Evolutionary conservation across 2,329 filamentous ascomycete species (phyloP), one percentile per base, ranked within the genome.

Genomic region (Fonsecaea erecta): DNA sequence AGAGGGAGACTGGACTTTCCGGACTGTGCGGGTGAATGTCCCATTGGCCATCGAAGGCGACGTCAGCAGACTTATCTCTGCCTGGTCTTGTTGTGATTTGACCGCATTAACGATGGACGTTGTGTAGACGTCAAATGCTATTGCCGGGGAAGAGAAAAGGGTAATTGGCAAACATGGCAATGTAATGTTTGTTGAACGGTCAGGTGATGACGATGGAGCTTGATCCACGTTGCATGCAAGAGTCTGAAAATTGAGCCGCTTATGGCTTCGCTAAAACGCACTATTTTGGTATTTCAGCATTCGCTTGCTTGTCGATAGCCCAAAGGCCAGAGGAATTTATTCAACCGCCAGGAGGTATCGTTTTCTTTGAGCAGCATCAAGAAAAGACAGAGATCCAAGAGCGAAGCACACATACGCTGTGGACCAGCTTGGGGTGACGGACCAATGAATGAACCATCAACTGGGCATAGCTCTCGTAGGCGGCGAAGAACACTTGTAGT

Each of bases 11-110:
- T 11, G 46, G 16, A 26, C 43, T 12, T 37, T 35, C 43, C 9
- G 28, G 18, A 46, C 43, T 32, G 11, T 58, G 35, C 7, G 18
- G 30, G 8, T 32, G 9, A 5, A 18, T 18, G 8, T 16, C 21
- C 55, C 55, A 34, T 34, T 48, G 14, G 9, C 30, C 18, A 24
- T 2, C 7, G 32, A 46, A 26, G 32, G 11, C 2, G 56, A 34
- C 18, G 51, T 21, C 30, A 64, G 34, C n/a, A 60, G 51, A n/a
- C 46, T 9, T 16, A 46, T 21, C 18, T 54, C 18, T 16, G 48
- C 51, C 60, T 60, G 32, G 32, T 64, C 62, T 48, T 60, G 62
- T 21, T 52, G 40, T 11, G 62, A 60, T 51, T 60, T 64, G n/a
- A 55, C 30, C 28, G 55, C n/a, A 5, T 28, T 48, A 2, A 64